Base-by-base conservation (phyloP, 2,329 filamentous ascomycete genomes). In the Cytospora piceicola region DNA sequence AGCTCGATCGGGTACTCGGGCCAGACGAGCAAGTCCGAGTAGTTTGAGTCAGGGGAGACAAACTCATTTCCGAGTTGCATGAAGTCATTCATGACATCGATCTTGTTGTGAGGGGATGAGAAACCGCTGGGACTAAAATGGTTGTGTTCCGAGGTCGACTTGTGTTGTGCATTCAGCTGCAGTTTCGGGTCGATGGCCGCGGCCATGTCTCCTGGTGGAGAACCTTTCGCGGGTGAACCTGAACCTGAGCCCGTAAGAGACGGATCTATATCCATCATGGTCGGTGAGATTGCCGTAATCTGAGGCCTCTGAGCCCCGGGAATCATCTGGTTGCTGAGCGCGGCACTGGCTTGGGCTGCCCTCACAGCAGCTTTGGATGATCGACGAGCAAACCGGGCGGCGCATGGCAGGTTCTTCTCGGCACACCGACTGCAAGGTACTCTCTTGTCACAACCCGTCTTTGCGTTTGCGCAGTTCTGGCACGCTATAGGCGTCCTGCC, bases 361-460 rank as follows among this genome's bases (percentile, higher is more conserved):
- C 81, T 76, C 15, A 79, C 71, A 1, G 79, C 80, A 3, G 77
- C 79, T 70, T 85, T 85, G 32, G 80, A 81, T 2, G 82, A 81
- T 36, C 83, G 76, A 29, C 83, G 77, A 1, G 83, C 82, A 72
- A 81, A 85, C 17, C 83, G 77, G 2, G 81, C 79, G 5, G 78
- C 78, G 69, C 83, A 81, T 1, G 76, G 72, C n/a, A 84, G 72
- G 64, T 78, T 79, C 72, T 83, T 84, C 54, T 83, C 80, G 7
- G 76, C 73, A 65, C 82, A 84, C 63, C 81, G 76, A n/a, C 79
- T 76, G 68, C 82, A 84, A 0, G 82, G 82, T 1, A 81, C 77
- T 62, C 76, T 74, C 71, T 84, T 84, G 66, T 84, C 81, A 64
- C 82, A 84, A 9, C 79, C 81, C 2, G 81, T 83, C 72, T 84